These are phyloP conservation scores for Coemansia sp. DNA, from an alignment of 192 early-diverging fungal genomes.

Conservation along the genomic window DNA sequence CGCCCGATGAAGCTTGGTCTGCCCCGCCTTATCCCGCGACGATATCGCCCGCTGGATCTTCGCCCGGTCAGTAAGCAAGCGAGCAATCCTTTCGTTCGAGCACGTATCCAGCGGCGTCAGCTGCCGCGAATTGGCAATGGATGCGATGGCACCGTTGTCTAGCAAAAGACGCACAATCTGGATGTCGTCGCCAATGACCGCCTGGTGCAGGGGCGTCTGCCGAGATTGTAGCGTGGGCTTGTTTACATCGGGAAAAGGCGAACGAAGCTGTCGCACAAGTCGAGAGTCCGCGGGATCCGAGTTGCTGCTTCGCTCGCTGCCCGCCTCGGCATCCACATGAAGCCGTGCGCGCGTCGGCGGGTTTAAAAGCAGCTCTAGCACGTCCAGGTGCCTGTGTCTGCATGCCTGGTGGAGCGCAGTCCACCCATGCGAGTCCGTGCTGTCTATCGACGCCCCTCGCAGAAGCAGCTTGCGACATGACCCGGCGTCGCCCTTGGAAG, in stretches of 20 bases:
- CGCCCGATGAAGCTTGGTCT: constrained; percentile 65
- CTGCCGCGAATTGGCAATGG: constrained; percentile 29
- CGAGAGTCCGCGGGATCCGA: constrained; percentile 18
- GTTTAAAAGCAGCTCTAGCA: constrained; percentile 32
- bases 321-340: not conserved
- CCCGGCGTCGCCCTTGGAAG: constrained; percentile 31
- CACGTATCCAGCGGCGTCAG: constrained; percentile 48
- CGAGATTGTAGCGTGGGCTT: constrained; percentile 17
- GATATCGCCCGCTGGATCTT: constrained; percentile 32
- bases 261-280: constrained; percentile 25
- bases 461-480: constrained; percentile 40
- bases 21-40: constrained; percentile 58
- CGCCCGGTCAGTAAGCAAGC: constrained; percentile 36
- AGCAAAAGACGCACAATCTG: constrained; percentile 30
- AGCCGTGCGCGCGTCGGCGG: constrained; percentile 24
- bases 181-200: constrained; percentile 28
- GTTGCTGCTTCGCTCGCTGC: constrained; percentile 10
- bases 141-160: constrained; percentile 34
- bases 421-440: constrained; percentile 31
- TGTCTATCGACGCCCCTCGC: constrained; percentile 32
- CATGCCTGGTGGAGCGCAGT: constrained; percentile 46
- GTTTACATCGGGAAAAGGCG: constrained; percentile 45
- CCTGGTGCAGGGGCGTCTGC: constrained; percentile 46
- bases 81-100: constrained; percentile 39
- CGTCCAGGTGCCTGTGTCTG: constrained; percentile 23